Conservation (phyloP, 2,329 filamentous ascomycete genomes). For the Magnaporthiopsis poae region DNA sequence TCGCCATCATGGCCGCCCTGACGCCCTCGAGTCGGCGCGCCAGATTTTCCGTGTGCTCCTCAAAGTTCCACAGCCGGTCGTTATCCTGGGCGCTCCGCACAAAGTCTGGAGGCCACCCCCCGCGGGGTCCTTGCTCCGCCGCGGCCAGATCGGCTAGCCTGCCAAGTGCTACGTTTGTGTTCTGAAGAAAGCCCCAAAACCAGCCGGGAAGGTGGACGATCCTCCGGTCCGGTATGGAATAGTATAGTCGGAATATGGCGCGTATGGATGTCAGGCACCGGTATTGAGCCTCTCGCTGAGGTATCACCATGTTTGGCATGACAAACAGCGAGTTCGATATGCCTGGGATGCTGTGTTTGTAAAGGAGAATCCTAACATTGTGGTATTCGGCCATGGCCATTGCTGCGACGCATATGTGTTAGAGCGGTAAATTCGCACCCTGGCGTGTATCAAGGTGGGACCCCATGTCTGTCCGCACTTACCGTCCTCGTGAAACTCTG, state of each 20-base stretch:
- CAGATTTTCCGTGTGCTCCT: constrained; percentile 14
- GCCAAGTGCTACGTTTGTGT: constrained; percentile 15
- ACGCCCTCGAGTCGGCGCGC: constrained; percentile 12
- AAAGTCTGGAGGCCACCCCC: constrained; percentile 9
- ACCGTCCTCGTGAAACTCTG: neutral
- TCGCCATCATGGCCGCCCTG: constrained; percentile 10
- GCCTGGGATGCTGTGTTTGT: constrained; percentile 14
- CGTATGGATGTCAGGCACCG: constrained; percentile 13
- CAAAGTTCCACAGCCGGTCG: constrained; percentile 9
- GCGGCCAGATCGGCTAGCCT: constrained; percentile 13
- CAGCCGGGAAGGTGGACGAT: constrained; percentile 13
- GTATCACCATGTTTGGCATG: constrained; percentile 4
- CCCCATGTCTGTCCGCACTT: neutral
- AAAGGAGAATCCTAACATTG: constrained; percentile 14
- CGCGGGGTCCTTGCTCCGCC: constrained; percentile 7
- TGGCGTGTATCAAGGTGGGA: neutral
- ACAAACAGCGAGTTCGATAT: neutral
- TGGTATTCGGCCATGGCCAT: constrained; percentile 14
- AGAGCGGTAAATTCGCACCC: neutral
- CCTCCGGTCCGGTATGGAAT: constrained; percentile 12
- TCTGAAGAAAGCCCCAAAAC: constrained; percentile 13
- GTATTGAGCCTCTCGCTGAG: constrained; percentile 9
- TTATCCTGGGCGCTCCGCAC: neutral
- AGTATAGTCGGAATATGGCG: constrained; percentile 13
- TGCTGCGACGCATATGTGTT: constrained; percentile 6